Conservation (phyloP, 2,329 filamentous ascomycete species). For the Ceratocystis eucalypticola region DNA sequence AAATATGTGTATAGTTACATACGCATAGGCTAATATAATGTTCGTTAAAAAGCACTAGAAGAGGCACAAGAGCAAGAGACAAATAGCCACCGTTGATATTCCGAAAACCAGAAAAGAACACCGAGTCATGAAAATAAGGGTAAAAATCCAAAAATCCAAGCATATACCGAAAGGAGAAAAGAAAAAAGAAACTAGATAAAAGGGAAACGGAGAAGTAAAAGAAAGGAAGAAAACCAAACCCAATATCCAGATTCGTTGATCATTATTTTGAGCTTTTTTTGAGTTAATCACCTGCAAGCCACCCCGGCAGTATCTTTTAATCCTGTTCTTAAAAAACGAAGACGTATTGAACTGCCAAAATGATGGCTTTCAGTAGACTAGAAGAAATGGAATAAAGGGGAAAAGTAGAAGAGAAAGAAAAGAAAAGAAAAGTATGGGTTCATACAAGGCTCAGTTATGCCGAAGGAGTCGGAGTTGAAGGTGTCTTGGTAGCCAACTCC, state of each 20-base stretch:
- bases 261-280: neutral
- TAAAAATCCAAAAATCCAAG: neutral
- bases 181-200: neutral
- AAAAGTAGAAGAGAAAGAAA: neutral
- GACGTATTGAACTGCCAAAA: neutral
- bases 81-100: constrained; percentile 3
- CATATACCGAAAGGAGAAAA: constrained; percentile 1
- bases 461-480: neutral
- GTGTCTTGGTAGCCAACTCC: constrained; percentile 5
- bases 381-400: neutral
- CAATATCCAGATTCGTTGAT: neutral
- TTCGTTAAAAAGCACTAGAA: neutral
- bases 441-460: neutral
- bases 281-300: neutral
- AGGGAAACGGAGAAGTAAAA: neutral
- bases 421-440: neutral
- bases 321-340: constrained; percentile 5
- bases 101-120: constrained; percentile 1
- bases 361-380: neutral
- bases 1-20: neutral
- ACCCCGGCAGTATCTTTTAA: neutral
- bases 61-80: neutral
- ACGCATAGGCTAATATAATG: neutral
- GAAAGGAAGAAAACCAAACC: constrained; percentile 1
- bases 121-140: neutral